Evolutionary conservation across 169 alveolate genomes (phyloP).

Genomic region (Theileria annulata): DNA sequence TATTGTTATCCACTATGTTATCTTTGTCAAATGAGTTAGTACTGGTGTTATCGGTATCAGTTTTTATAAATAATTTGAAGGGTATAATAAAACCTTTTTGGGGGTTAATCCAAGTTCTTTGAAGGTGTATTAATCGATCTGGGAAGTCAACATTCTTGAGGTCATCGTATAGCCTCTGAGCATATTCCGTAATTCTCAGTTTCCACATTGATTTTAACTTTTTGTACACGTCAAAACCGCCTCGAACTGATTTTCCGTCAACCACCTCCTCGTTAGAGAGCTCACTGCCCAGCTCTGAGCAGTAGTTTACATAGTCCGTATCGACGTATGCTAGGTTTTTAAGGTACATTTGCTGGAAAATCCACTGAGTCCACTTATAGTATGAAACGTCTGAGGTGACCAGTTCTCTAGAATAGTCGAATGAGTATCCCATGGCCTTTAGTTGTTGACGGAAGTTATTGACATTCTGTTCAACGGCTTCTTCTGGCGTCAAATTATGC

Average conservation of each 20-base stretch:
- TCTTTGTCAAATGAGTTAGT: neutral
- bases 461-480: constrained; percentile 79
- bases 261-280: constrained; percentile 90
- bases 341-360: constrained; percentile 77
- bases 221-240: constrained; percentile 82
- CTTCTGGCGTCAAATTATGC: constrained; percentile 71
- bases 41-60: neutral
- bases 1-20: too few species aligned
- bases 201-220: constrained; percentile 84
- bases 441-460: constrained; percentile 81
- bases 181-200: constrained; percentile 82
- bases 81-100: constrained; percentile 68
- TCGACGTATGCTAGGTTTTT: constrained; percentile 83
- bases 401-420: constrained; percentile 87
- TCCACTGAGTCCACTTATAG: constrained; percentile 91
- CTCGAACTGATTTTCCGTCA: constrained; percentile 85
- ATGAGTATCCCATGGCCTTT: constrained; percentile 81
- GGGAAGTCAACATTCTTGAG: constrained; percentile 84
- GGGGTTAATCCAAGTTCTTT: constrained; percentile 88
- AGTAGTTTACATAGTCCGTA: constrained; percentile 84
- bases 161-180: constrained; percentile 78
- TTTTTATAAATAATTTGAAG: neutral
- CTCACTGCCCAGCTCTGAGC: constrained; percentile 85
- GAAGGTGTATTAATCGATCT: constrained; percentile 77
- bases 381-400: constrained; percentile 83